phyloP scores from a whole-genome alignment of 2,329 filamentous ascomycete species.

The Colletotrichum truncatum region DNA sequence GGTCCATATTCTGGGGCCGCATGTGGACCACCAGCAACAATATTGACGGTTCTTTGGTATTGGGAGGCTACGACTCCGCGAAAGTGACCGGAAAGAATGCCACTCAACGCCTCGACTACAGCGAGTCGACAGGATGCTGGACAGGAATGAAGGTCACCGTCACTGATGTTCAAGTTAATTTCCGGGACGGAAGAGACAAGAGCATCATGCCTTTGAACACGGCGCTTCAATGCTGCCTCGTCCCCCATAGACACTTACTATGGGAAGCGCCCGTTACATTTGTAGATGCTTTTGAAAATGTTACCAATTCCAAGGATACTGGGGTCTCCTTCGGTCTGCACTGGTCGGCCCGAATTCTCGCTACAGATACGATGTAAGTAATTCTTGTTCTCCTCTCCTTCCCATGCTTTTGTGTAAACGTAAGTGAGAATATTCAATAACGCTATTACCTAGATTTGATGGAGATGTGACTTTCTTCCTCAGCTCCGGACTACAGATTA shows the following conservation, averaged over 20 bases:
- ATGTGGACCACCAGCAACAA: slow-evolving; percentile 38
- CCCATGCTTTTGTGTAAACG: no score
- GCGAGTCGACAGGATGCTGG: slow-evolving; percentile 30
- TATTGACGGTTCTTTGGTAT: slow-evolving; percentile 41
- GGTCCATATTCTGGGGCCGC: slow-evolving; percentile 47
- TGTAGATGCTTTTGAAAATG: no score
- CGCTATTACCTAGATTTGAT: slow-evolving; percentile 33
- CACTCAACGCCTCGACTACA: slow-evolving; percentile 36
- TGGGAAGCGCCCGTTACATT: no score
- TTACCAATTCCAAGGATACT: no score
- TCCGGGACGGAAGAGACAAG: slow-evolving; percentile 35
- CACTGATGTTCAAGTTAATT: slow-evolving; percentile 38
- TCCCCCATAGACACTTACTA: slow-evolving; percentile 37
- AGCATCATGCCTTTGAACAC: slow-evolving; percentile 38
- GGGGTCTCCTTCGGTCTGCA: no score
- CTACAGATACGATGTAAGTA: no score
- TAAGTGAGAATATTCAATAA: no score
- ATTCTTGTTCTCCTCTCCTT: no score
- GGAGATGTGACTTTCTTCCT: slow-evolving; percentile 41
- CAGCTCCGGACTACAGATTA: slow-evolving; percentile 37
- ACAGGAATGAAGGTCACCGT: slow-evolving; percentile 35
- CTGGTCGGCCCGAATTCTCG: no score
- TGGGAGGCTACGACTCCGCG: slow-evolving; percentile 45
- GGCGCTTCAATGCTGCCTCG: slow-evolving; percentile 38
- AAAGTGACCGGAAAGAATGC: slow-evolving; percentile 40